Conservation (phyloP, 352 stramenopile genomes). For the Pythium aristosporum region DNA sequence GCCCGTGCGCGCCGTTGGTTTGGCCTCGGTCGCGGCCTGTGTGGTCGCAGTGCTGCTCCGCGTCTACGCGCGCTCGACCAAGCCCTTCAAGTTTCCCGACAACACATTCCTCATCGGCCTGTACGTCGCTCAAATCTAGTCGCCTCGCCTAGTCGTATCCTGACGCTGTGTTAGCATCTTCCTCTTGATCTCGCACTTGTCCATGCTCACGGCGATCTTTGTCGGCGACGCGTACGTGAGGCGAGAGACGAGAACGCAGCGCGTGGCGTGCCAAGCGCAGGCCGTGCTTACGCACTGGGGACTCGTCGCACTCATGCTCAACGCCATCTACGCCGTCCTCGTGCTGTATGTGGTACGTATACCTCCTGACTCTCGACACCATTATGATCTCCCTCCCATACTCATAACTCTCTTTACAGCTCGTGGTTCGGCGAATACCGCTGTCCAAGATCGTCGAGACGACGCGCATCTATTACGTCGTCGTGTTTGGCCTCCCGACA, state of each 20-base stretch:
- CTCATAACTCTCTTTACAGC: background rate
- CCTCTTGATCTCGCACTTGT: slow-evolving; percentile 14
- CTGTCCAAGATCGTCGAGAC: slow-evolving; percentile 19
- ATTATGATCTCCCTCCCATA: background rate
- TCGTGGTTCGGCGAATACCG: slow-evolving; percentile 29
- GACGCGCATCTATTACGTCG: slow-evolving; percentile 21
- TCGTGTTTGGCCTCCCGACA: slow-evolving; percentile 24
- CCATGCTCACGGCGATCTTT: slow-evolving; percentile 14
- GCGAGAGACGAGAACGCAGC: background rate
- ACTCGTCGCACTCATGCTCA: slow-evolving; percentile 20
- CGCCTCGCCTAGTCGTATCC: background rate
- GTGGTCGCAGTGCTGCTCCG: slow-evolving; percentile 5
- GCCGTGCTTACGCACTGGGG: slow-evolving; percentile 20
- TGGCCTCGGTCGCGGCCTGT: slow-evolving; percentile 14
- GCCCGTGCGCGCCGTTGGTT: slow-evolving; percentile 12
- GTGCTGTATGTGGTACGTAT: slow-evolving; percentile 21
- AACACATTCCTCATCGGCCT: slow-evolving; percentile 22
- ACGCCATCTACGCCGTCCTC: slow-evolving; percentile 25
- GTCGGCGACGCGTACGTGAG: slow-evolving; percentile 11
- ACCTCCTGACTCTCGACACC: background rate
- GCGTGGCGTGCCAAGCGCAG: slow-evolving; percentile 17
- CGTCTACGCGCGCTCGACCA: background rate
- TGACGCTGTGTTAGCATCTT: background rate
- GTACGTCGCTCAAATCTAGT: slow-evolving; percentile 1
- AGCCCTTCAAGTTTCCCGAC: slow-evolving; percentile 22